These are phyloP conservation scores for Podaxis carcinomalis DNA, from an alignment of 768 basidiomycete species.

Conservation along the genomic window DNA sequence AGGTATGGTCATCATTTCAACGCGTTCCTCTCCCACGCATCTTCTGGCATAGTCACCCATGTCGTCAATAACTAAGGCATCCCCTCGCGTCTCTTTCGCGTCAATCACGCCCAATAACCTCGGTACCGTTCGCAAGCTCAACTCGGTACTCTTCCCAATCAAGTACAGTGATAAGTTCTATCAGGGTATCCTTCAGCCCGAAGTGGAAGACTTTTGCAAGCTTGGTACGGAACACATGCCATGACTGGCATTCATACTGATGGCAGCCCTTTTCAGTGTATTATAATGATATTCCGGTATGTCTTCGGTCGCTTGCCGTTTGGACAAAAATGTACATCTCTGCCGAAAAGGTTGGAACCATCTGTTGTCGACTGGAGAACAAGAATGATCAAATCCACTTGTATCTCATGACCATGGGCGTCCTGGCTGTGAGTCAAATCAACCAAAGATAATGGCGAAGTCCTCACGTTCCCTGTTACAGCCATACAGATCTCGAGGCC, in stretches of 20 bases:
- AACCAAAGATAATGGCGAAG: conserved; percentile 2
- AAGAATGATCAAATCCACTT: conserved; percentile 52
- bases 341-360: conserved; percentile 59
- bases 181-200: conserved; percentile 67
- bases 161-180: conserved; percentile 90
- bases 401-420: conserved; percentile 91
- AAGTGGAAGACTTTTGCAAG: conserved; percentile 84
- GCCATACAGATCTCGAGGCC: conserved; percentile 80
- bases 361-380: conserved; percentile 81
- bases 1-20: background rate
- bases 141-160: conserved; percentile 84
- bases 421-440: conserved; percentile 68
- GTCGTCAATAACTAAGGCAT: conserved; percentile 11
- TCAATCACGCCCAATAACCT: conserved; percentile 79
- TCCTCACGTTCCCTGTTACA: conserved; percentile 23
- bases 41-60: conserved; percentile 8
- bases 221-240: conserved; percentile 55
- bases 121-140: conserved; percentile 66
- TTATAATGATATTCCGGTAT: conserved; percentile 83
- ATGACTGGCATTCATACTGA: conserved; percentile 11
- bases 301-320: conserved; percentile 17
- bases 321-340: conserved; percentile 12
- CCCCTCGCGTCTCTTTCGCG: conserved; percentile 59
- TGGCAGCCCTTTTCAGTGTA: conserved; percentile 52
- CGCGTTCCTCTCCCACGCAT: conserved; percentile 8